Evolutionary conservation across 768 basidiomycete genomes (phyloP).

Genomic region (Naganishia vaughanmartiniae): DNA sequence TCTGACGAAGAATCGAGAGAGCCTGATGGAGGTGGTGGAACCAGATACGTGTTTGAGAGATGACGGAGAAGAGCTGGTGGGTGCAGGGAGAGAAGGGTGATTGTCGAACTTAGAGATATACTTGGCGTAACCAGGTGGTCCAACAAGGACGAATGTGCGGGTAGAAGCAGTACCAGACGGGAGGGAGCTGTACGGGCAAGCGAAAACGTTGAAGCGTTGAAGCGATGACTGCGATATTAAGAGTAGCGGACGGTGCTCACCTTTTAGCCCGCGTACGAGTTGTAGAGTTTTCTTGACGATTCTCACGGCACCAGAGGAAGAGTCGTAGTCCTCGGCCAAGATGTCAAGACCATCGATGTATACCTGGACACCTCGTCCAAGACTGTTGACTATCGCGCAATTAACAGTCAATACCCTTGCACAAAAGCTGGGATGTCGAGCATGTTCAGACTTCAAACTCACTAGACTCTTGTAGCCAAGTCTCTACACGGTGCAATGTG

Average conservation of each 20-base stretch:
- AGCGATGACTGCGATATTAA: neutral
- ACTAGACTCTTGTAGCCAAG: conserved; percentile 23
- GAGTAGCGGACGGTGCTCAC: conserved; percentile 30
- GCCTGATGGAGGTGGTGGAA: conserved; percentile 65
- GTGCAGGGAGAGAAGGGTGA: conserved; percentile 56
- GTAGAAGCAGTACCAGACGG: conserved; percentile 41
- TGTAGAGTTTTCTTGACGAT: conserved; percentile 37
- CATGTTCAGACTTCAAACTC: conserved; percentile 28
- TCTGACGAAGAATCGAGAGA: conserved; percentile 9
- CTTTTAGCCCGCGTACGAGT: conserved; percentile 37
- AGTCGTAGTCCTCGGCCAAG: conserved; percentile 43
- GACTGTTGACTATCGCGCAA: neutral
- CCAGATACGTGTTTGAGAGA: conserved; percentile 68
- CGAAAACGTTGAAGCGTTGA: neutral
- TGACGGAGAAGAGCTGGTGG: conserved; percentile 68
- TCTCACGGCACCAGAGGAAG: conserved; percentile 26
- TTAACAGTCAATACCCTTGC: neutral
- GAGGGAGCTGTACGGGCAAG: conserved; percentile 39
- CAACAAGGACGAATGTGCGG: conserved; percentile 33
- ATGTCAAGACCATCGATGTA: conserved; percentile 46
- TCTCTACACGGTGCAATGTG: neutral
- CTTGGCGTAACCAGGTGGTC: conserved; percentile 37
- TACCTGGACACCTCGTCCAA: conserved; percentile 36
- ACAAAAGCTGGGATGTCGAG: neutral
- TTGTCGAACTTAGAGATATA: conserved; percentile 34